These are phyloP conservation scores for Hypoxylon sp. DNA, from an alignment of 2,329 filamentous ascomycete species.

Conservation along the genomic window DNA sequence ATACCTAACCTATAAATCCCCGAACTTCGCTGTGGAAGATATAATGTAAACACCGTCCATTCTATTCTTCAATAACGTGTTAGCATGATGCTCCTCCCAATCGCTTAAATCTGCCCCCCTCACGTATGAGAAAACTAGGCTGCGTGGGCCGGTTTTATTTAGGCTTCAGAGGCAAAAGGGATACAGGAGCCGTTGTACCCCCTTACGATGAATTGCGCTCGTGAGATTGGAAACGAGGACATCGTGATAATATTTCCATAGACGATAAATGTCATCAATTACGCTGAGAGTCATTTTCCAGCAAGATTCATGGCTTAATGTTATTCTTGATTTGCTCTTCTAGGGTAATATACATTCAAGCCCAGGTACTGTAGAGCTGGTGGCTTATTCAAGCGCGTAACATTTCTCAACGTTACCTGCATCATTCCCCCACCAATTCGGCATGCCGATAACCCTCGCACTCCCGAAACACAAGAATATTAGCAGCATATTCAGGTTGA, in stretches of 20 bases:
- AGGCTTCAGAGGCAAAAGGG: too few species aligned
- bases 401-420: constrained; percentile 69
- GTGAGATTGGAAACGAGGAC: background rate
- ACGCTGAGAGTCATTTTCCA: background rate
- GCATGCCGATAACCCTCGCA: constrained; percentile 70
- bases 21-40: background rate
- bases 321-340: background rate
- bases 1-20: too few species aligned
- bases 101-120: background rate
- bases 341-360: background rate
- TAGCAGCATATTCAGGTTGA: constrained; percentile 73
- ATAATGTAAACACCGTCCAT: background rate
- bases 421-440: constrained; percentile 76
- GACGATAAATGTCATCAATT: too few species aligned
- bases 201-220: too few species aligned
- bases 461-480: constrained; percentile 73
- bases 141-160: too few species aligned
- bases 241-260: background rate
- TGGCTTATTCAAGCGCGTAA: constrained; percentile 63
- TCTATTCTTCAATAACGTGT: background rate
- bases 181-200: too few species aligned
- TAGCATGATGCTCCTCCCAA: background rate
- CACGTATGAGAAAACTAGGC: too few species aligned
- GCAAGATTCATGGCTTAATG: background rate
- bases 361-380: background rate